Evolutionary conservation across 2,329 filamentous ascomycete genomes (phyloP).

Genomic region (Calonectria leucothoes): DNA sequence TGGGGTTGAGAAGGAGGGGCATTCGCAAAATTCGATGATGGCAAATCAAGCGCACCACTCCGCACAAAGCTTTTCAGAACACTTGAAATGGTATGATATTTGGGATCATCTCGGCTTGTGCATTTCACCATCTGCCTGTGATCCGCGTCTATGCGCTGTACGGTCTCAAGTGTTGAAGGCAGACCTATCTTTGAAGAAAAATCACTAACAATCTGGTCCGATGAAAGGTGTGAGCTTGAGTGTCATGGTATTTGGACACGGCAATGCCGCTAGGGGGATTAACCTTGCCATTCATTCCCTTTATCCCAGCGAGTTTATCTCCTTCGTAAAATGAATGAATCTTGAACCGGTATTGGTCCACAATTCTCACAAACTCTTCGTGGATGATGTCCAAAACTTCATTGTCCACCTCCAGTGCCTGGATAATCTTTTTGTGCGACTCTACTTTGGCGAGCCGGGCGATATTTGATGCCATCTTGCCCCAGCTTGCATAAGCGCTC

Average conservation of each 20-base stretch:
- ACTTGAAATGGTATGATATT: conserved; percentile 36
- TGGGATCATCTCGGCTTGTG: conserved; percentile 40
- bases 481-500: conserved; percentile 46
- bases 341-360: conserved; percentile 37
- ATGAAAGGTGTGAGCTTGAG: not conserved
- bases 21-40: not conserved
- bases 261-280: not conserved
- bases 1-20: not conserved
- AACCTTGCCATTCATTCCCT: conserved; percentile 38
- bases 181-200: conserved; percentile 54
- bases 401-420: conserved; percentile 45
- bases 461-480: conserved; percentile 41
- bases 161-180: conserved; percentile 45
- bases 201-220: conserved; percentile 37
- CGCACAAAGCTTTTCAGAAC: not conserved
- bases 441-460: conserved; percentile 1
- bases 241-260: not conserved
- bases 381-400: conserved; percentile 53
- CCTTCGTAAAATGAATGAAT: conserved; percentile 55
- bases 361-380: conserved; percentile 43
- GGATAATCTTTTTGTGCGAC: conserved; percentile 47
- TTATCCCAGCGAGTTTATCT: conserved; percentile 47
- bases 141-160: conserved; percentile 53
- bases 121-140: conserved; percentile 53
- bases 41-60: not conserved